Conservation (phyloP, 208 protist genomes). For the Porcisia deanei region DNA sequence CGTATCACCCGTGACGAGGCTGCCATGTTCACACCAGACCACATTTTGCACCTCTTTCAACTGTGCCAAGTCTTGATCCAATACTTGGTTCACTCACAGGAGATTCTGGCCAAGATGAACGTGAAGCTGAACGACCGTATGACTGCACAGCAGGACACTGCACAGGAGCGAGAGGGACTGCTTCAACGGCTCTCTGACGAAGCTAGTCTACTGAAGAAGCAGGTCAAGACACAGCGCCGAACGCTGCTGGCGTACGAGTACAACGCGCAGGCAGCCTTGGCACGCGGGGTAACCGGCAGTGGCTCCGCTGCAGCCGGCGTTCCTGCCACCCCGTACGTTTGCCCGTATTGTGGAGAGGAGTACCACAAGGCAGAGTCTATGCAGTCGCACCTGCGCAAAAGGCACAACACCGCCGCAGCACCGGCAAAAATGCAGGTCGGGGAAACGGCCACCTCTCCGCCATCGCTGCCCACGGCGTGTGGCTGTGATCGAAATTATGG, state of each 20-base stretch:
- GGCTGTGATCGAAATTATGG: constrained; percentile 4
- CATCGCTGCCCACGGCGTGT: background rate
- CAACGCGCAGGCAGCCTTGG: constrained; percentile 40
- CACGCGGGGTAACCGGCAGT: constrained; percentile 10
- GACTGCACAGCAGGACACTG: constrained; percentile 43
- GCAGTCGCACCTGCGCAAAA: constrained; percentile 90
- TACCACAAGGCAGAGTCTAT: constrained; percentile 89
- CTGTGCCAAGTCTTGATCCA: constrained; percentile 87
- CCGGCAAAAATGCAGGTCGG: background rate
- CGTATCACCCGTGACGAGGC: constrained; percentile 87
- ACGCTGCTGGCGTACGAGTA: constrained; percentile 88
- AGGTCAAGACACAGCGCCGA: constrained; percentile 83
- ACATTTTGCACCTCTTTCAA: constrained; percentile 85
- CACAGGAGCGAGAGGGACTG: constrained; percentile 34
- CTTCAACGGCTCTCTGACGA: constrained; percentile 58
- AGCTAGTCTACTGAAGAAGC: constrained; percentile 65
- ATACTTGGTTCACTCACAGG: constrained; percentile 90
- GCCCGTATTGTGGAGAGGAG: constrained; percentile 72
- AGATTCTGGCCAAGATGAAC: constrained; percentile 85
- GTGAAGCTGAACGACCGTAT: constrained; percentile 62
- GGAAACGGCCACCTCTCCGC: background rate
- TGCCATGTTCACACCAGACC: constrained; percentile 80
- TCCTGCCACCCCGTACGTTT: constrained; percentile 24
- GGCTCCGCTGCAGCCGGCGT: background rate
- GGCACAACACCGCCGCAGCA: constrained; percentile 36